phyloP scores from a whole-genome alignment of 176 grass and related monocot species.

The Echinochloa phyllopogon region DNA sequence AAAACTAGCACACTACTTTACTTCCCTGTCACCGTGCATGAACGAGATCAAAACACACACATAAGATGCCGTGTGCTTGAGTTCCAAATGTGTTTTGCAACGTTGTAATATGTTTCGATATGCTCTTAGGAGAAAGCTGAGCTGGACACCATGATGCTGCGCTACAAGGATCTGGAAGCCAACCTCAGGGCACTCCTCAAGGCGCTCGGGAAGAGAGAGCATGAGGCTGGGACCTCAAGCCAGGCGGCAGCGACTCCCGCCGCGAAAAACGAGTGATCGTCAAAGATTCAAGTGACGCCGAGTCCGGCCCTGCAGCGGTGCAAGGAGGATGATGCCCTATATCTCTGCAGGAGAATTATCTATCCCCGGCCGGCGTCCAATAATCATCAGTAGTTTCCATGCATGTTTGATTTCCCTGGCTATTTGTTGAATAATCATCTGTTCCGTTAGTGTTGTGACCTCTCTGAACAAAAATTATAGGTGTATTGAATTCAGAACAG shows the following conservation, averaged over 20 bases:
- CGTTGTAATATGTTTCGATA: not conserved
- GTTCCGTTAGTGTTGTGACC: not conserved
- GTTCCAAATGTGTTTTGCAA: not conserved
- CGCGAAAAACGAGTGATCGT: not conserved
- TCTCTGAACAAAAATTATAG: too few relatives aligned
- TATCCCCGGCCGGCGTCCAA: not conserved
- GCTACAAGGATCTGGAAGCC: not conserved
- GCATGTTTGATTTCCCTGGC: not conserved
- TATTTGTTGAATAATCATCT: not conserved
- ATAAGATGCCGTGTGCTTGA: not conserved
- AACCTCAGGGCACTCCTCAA: not conserved
- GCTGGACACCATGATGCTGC: not conserved
- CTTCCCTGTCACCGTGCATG: not conserved
- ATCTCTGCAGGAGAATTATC: not conserved
- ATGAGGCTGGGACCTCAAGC: not conserved
- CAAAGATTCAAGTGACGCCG: not conserved
- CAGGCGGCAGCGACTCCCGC: not conserved
- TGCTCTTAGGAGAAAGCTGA: not conserved
- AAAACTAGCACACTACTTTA: not conserved
- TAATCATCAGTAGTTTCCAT: not conserved
- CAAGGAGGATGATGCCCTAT: not conserved
- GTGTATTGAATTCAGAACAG: too few relatives aligned
- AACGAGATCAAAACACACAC: not conserved
- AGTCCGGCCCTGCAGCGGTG: not conserved
- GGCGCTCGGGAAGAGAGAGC: not conserved